Conservation (phyloP, 139 green algal genomes). For the Picochlorum costavermella region DNA sequence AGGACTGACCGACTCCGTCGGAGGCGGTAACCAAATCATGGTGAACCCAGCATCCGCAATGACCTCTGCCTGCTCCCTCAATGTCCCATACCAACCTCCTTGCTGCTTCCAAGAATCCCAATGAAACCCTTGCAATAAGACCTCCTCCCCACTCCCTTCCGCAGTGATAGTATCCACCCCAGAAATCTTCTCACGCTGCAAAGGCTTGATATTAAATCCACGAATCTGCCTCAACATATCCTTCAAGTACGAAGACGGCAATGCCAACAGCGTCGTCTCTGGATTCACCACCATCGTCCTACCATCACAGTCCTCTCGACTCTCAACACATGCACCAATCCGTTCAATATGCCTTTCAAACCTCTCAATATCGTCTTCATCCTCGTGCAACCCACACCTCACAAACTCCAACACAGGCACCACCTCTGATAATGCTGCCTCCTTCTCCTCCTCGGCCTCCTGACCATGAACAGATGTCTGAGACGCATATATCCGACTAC, state of each 20-base stretch:
- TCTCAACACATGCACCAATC: too few species aligned
- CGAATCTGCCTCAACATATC: not conserved
- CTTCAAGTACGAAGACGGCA: not conserved
- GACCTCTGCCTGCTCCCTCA: constrained; percentile 21
- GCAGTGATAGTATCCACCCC: constrained; percentile 6
- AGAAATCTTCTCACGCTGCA: not conserved
- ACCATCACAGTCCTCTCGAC: too few species aligned
- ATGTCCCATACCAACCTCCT: constrained; percentile 42
- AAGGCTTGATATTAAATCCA: constrained; percentile 20
- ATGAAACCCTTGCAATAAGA: constrained; percentile 90
- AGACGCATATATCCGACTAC: too few species aligned
- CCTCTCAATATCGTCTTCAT: too few species aligned
- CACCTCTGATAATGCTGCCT: too few species aligned
- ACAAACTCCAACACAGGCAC: too few species aligned
- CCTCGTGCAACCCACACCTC: too few species aligned
- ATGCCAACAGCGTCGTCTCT: not conserved
- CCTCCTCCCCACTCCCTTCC: constrained; percentile 76
- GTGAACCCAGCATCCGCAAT: constrained; percentile 80
- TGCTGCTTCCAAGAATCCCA: constrained; percentile 62
- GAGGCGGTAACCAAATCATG: constrained; percentile 86
- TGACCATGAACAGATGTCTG: too few species aligned
- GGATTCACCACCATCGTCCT: not conserved
- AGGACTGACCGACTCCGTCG: constrained; percentile 77
- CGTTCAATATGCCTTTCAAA: too few species aligned
- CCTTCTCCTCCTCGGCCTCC: too few species aligned